Conservation (phyloP, 2,329 filamentous ascomycete genomes). For the Hymenoscyphus occultus region DNA sequence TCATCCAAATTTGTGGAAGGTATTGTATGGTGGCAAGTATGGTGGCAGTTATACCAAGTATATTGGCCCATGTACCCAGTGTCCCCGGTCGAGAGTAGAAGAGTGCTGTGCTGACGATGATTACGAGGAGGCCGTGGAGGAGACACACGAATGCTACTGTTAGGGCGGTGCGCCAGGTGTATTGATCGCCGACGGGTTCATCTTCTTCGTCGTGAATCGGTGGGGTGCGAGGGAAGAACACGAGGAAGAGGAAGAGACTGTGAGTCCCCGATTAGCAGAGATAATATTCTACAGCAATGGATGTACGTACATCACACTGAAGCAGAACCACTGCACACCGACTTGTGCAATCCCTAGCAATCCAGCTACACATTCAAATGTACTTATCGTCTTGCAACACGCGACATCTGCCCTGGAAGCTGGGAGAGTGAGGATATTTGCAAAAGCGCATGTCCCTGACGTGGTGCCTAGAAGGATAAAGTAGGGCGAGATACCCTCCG, state of each 20-base stretch:
- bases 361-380: slow-evolving; percentile 80
- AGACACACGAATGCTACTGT: slow-evolving; percentile 70
- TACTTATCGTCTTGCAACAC: slow-evolving; percentile 80
- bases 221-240: slow-evolving; percentile 77
- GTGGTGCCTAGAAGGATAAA: slow-evolving; percentile 93
- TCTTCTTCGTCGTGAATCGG: slow-evolving; percentile 36
- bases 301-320: slow-evolving; percentile 75
- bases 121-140: slow-evolving; percentile 68
- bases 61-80: slow-evolving; percentile 77
- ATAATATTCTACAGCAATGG: neutral
- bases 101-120: slow-evolving; percentile 68
- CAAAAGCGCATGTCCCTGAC: slow-evolving; percentile 82
- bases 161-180: slow-evolving; percentile 76
- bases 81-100: slow-evolving; percentile 59
- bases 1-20: slow-evolving; percentile 91
- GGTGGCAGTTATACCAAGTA: slow-evolving; percentile 76
- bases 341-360: slow-evolving; percentile 88
- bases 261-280: neutral
- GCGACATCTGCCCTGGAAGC: slow-evolving; percentile 76
- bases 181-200: slow-evolving; percentile 43
- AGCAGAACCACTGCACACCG: slow-evolving; percentile 87
- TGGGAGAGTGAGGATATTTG: slow-evolving; percentile 88
- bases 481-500: slow-evolving; percentile 92
- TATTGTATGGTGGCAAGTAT: slow-evolving; percentile 85
- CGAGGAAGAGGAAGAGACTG: slow-evolving; percentile 87